Evolutionary conservation across 1,284 basidiomycete genomes (phyloP).

Genomic region (Fomitopsis pinicola): DNA sequence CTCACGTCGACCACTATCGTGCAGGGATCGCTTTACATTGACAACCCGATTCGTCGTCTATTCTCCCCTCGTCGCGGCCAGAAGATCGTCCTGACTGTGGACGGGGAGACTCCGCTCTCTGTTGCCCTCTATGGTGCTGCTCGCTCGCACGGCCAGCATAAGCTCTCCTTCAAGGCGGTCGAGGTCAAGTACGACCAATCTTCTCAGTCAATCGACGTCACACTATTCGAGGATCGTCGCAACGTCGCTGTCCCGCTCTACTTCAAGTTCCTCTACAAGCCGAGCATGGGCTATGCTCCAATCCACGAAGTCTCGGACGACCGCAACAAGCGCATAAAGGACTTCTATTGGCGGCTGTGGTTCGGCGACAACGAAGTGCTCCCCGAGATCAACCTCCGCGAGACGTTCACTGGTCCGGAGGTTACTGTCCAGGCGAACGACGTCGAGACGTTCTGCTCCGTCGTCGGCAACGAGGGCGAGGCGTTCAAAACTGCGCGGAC

Average conservation of each 20-base stretch:
- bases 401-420: constrained; percentile 82
- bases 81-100: constrained; percentile 59
- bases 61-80: constrained; percentile 82
- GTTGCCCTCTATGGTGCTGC: constrained; percentile 73
- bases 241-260: constrained; percentile 76
- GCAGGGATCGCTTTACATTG: constrained; percentile 79
- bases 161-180: constrained; percentile 78
- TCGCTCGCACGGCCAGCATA: constrained; percentile 77
- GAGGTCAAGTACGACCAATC: constrained; percentile 63
- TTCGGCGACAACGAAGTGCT: constrained; percentile 81
- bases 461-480: constrained; percentile 92
- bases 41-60: constrained; percentile 88
- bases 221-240: constrained; percentile 82
- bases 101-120: constrained; percentile 46
- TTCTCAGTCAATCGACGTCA: constrained; percentile 66
- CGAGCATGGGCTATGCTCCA: constrained; percentile 86
- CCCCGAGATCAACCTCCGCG: constrained; percentile 71
- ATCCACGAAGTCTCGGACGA: constrained; percentile 88
- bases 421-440: constrained; percentile 73
- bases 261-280: constrained; percentile 85
- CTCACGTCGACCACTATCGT: constrained; percentile 81
- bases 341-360: constrained; percentile 97
- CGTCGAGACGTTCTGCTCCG: constrained; percentile 88
- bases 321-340: constrained; percentile 91
- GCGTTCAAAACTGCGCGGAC: constrained; percentile 79